Conservation (phyloP, 352 stramenopile genomes). For the Pythium dissotocum region DNA sequence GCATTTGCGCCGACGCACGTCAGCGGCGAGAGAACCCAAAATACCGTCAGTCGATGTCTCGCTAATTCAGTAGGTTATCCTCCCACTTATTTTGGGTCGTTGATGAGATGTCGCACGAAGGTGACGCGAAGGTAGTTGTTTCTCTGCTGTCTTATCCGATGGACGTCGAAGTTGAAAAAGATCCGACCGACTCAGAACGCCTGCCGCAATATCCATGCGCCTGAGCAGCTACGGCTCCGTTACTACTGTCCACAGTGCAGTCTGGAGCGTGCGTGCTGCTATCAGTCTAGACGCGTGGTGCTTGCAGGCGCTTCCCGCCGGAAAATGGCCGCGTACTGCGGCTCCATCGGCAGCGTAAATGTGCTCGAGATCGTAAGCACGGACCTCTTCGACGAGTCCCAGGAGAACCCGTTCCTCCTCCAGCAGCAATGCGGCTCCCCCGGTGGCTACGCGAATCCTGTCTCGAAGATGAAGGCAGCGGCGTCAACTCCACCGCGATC, state of each 20-base stretch:
- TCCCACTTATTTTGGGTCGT: background rate
- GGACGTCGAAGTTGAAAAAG: background rate
- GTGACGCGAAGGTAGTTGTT: conserved; percentile 4
- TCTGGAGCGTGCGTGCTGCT: background rate
- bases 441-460: background rate
- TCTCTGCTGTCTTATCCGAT: background rate
- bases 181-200: background rate
- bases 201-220: no score
- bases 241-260: background rate
- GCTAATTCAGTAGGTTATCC: background rate
- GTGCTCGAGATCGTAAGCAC: conserved; percentile 70
- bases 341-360: conserved; percentile 64
- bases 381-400: conserved; percentile 69
- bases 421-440: conserved; percentile 17
- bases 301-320: background rate
- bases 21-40: background rate
- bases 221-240: background rate
- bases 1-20: background rate
- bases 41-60: background rate
- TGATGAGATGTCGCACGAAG: background rate
- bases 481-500: background rate
- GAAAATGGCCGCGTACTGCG: conserved; percentile 45
- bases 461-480: background rate
- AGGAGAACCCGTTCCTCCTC: conserved; percentile 72
- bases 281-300: background rate